Base-by-base conservation (phyloP, 1,284 basidiomycete species). In the Cryptococcus sp. region DNA sequence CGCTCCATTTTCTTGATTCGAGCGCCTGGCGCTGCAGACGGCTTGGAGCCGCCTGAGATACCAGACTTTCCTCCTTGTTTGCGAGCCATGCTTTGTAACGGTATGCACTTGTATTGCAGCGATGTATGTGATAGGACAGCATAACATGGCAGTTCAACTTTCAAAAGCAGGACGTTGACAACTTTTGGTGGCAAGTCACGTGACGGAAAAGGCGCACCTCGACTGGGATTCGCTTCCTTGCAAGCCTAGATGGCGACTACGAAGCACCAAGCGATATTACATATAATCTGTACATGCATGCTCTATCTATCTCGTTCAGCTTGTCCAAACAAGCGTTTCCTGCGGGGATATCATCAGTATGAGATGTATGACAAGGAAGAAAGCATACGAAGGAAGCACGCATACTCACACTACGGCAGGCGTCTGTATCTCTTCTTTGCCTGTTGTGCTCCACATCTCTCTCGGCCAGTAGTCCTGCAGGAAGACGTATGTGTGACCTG, bases 401-500 rank as follows among this genome's bases (percentile, higher is more conserved):
- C 6, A 23, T 27, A 86, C 93, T 82, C 71, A 96, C 93, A 96
- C 72, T 52, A 84, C 67, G 22, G 83, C 79, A 0, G 93, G 93
- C 0, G 93, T 88, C 55, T 88, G 86, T 57, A 89, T 88, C 67
- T 93, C 67, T 10, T 66, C 68, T 50, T 68, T 64, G 7, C 74
- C 74, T 2, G 67, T 71, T 16, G 47, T 49, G 25, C 67, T 68
- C 76, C 76, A 80, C 85, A 94, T 90, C 79, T 99, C 95, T 60
- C 91, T 82, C 23, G 89, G 88, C 96, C 95, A 99, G 2, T 95
- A 90, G 68, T 97, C 93, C 54, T 91, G 83, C 67, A 96, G 78
- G 79, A 98, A 98, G 86, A 94, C 96, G 50, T 88, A 89, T 8
- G 93, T 80, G 75, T 96, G 93, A 0, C 91, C 93, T 0, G 95